Base-by-base conservation (phyloP, 169 alveolate genomes). In the Plasmodium ovale region DNA sequence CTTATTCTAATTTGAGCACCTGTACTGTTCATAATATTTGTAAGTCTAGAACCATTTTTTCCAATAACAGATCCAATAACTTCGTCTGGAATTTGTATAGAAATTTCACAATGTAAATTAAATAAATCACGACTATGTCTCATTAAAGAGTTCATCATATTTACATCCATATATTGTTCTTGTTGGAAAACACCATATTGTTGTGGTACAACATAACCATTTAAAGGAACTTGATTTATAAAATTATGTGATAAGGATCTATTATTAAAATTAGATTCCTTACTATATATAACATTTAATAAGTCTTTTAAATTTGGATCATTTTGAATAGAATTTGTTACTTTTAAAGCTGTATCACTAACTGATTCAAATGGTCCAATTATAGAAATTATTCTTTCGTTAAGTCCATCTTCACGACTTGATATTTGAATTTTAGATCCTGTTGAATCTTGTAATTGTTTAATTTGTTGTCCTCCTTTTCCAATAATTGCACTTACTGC, bases 401-500 rank as follows among this genome's bases (percentile, higher is more conserved):
- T 60, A 33, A 72, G 49, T 62, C 92, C 92, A 53, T 64, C 79
- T 35, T 71, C 92, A 14, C 92, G 70, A 31, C 59, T 87, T 6
- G 87, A 87, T 3, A 87, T 64, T 67, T 70, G 85, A 5, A 87
- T 87, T 54, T 72, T 71, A 7, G 88, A 58, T 33, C 87, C 87
- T 19, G 87, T 72, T 0, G 73, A 10, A 47, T 87, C 87, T 70
- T 87, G 92, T 31, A 87, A 39, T 51, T 71, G 87, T 31, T 72
- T 71, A 2, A 87, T 87, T 25, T 72, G 87, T 14, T 71, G 79
- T 10, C 92, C 92, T 5, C 92, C 92, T 6, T 87, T 87, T n/a
- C 92, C 92, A 51, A 87, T 87, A 10, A 87, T 87, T 29, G 92
- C 87, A 53, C 92, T 87, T 10, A 69, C 87, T 68, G 92, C 77